Evolutionary conservation across 495 filamentous ascomycete species (phyloP).

Genomic region (Tuber borchii): DNA sequence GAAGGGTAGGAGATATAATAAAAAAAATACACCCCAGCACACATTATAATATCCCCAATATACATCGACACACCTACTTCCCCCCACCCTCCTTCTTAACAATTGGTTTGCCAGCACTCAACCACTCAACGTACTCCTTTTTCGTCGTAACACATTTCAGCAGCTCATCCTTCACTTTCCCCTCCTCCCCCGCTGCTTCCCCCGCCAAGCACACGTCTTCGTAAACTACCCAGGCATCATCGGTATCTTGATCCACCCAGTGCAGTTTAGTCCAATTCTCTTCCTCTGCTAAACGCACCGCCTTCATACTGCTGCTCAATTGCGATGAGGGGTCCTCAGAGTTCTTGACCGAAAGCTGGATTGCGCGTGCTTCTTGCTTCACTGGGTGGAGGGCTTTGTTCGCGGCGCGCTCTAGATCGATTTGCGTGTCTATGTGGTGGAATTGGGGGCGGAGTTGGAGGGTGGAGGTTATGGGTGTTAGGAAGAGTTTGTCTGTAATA

Average conservation of each 20-base stretch:
- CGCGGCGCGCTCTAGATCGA: conserved; percentile 48
- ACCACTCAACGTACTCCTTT: conserved; percentile 40
- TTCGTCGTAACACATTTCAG: conserved; percentile 30
- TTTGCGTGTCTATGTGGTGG: conserved; percentile 64
- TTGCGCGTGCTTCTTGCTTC: conserved; percentile 53
- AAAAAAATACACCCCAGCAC: no score
- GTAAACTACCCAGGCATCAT: conserved; percentile 58
- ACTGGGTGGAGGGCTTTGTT: conserved; percentile 44
- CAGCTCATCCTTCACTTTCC: conserved; percentile 32
- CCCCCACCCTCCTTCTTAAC: conserved; percentile 19
- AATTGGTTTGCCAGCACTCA: conserved; percentile 32
- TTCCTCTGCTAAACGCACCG: conserved; percentile 55
- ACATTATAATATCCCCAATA: not conserved
- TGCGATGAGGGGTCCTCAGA: conserved; percentile 52
- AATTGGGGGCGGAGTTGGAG: conserved; percentile 70
- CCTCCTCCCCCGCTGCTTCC: conserved; percentile 38
- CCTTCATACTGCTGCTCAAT: conserved; percentile 49
- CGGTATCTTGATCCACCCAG: conserved; percentile 63
- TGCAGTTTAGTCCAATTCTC: conserved; percentile 60
- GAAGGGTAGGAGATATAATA: no score
- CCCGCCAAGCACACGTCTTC: conserved; percentile 57
- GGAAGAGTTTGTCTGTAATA: conserved; percentile 56
- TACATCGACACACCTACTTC: not conserved
- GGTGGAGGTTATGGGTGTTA: conserved; percentile 61
- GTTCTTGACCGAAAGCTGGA: conserved; percentile 64